Conservation (phyloP, 495 filamentous ascomycete species). For the Hyaloscypha bicolor region DNA sequence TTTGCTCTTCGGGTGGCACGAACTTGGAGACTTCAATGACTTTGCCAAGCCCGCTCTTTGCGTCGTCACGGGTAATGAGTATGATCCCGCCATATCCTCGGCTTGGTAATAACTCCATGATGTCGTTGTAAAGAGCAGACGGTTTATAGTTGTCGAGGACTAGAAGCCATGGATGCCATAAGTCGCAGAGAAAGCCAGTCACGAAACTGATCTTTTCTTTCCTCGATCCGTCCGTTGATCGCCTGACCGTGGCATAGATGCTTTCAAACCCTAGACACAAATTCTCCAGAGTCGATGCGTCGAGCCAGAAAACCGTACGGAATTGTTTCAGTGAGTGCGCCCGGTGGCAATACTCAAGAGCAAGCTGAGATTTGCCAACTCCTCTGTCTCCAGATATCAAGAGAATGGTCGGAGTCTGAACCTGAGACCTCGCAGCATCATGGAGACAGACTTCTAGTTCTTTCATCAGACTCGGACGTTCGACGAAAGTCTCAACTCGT, state of each 20-base stretch:
- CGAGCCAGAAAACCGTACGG: conserved; percentile 24
- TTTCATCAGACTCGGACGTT: conserved; percentile 17
- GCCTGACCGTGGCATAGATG: conserved; percentile 22
- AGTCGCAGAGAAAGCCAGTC: conserved; percentile 15
- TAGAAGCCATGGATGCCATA: conserved; percentile 29
- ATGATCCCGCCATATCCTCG: conserved; percentile 26
- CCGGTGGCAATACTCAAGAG: conserved; percentile 23
- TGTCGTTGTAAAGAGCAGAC: conserved; percentile 18
- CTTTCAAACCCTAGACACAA: conserved; percentile 24
- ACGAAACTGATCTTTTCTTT: conserved; percentile 26
- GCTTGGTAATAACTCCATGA: conserved; percentile 18
- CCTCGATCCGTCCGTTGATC: conserved; percentile 20
- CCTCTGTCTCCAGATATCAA: conserved; percentile 19
- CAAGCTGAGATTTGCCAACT: conserved; percentile 24
- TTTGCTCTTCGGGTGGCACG: conserved; percentile 15
- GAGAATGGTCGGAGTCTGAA: conserved; percentile 17
- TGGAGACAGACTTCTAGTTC: conserved; percentile 17
- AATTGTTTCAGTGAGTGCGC: conserved; percentile 15
- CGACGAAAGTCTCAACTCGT: conserved; percentile 20
- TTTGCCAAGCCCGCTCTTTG: conserved; percentile 14
- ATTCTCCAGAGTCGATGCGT: conserved; percentile 23
- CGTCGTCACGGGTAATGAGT: conserved; percentile 15
- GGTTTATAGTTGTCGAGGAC: conserved; percentile 26
- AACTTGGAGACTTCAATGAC: conserved; percentile 20
- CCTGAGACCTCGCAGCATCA: conserved; percentile 17